Conservation (phyloP, 2,329 filamentous ascomycete species). For the Trichoderma atroviride region DNA sequence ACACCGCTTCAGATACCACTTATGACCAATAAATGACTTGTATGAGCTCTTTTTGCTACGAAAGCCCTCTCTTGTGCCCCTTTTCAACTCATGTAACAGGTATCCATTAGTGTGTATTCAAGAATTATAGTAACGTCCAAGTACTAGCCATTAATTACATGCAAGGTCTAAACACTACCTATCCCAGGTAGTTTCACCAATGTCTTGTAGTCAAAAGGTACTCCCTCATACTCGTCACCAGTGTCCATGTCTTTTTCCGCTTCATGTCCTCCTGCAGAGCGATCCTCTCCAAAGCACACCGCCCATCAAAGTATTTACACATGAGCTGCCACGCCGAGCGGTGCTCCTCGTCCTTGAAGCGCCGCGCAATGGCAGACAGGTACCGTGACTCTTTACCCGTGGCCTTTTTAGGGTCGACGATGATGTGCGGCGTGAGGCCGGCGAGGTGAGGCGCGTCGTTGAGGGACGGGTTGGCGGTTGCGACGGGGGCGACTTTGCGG, state of each 20-base stretch:
- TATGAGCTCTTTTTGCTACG: conserved; percentile 5
- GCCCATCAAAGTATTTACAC: conserved; percentile 85
- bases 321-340: conserved; percentile 72
- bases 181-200: conserved; percentile 53
- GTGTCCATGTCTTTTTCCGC: conserved; percentile 75
- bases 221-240: conserved; percentile 67
- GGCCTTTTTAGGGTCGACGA: conserved; percentile 77
- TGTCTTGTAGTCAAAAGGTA: conserved; percentile 69
- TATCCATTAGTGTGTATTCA: neutral
- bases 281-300: conserved; percentile 82
- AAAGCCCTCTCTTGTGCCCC: neutral
- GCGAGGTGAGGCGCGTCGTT: conserved; percentile 62
- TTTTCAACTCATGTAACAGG: neutral
- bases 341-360: conserved; percentile 59
- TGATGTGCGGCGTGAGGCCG: conserved; percentile 64
- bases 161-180: neutral
- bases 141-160: neutral
- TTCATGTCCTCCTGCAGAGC: conserved; percentile 84
- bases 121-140: neutral
- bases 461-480: conserved; percentile 57
- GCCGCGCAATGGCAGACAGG: conserved; percentile 59
- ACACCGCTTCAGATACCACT: conserved; percentile 26
- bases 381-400: conserved; percentile 77
- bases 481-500: conserved; percentile 51
- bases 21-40: conserved; percentile 25